Base-by-base conservation (phyloP, 1,284 basidiomycete species). In the Sanghuangporus baumii region DNA sequence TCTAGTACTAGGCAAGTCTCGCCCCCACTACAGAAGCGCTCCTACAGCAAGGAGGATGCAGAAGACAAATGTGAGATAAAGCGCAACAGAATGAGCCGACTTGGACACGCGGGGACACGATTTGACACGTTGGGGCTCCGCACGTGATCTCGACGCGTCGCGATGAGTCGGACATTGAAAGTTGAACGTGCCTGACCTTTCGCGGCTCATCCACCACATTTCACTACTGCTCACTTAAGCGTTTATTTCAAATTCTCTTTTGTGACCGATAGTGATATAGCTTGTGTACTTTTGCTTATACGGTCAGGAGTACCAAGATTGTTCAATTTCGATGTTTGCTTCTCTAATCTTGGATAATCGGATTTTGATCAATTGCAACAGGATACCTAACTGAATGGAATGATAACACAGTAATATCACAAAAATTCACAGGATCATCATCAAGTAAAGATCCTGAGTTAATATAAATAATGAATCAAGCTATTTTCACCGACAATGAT, bases 81-180 rank as follows among this genome's bases (percentile, higher is more conserved):
- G 16, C 16, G 16, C 6, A 46, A n/a, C 6, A n/a, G 18, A 18
- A 46, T 46, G 43, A 18, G 16, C 6, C 16, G 43, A 46, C 20
- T 31, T 31, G 26, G 26, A 46, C 20, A 46, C 43, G 43, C 16
- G 1, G 1, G 16, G 23, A 23, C 23, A n/a, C 40, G 20, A 20
- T 12, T 46, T 46, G 57, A 58, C 57, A 58, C 57, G 57, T 58
- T 58, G 57, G 57, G 57, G 57, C 20, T 20, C 9, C 16, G 3
- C 57, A 58, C 57, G 57, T 58, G 57, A 58, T 20, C 20, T 26
- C 6, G 18, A 11, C 48, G 48, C 48, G 48, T 48, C n/a, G 26
- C 48, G 20, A 2, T 3, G 7, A 12, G 48, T 23, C 48, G 48
- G 48, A 51, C 48, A 14, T 51, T 51, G 20, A 51, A 51, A 26